Conservation (phyloP, 768 basidiomycete species). For the Boletus sensibilis region DNA sequence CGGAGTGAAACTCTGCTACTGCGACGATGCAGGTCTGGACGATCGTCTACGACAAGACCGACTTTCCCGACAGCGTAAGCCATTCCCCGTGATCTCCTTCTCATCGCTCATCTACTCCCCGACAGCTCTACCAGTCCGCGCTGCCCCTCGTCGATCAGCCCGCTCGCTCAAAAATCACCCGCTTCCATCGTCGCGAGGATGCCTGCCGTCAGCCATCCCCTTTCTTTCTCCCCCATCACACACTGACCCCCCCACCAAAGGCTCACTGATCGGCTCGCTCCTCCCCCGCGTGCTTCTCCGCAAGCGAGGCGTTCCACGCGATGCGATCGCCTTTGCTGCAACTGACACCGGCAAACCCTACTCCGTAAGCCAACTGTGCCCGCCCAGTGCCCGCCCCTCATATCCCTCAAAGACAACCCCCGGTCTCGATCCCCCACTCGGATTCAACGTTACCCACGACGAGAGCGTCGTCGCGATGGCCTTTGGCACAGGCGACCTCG, state of each 20-base stretch:
- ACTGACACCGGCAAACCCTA: slow-evolving; percentile 77
- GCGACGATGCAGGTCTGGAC: slow-evolving; percentile 44
- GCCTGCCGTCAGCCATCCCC: slow-evolving; percentile 54
- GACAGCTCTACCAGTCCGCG: slow-evolving; percentile 63
- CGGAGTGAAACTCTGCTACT: slow-evolving; percentile 15
- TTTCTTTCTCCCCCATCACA: not conserved
- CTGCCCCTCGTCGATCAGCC: slow-evolving; percentile 57
- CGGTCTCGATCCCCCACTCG: slow-evolving; percentile 53
- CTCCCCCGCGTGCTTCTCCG: slow-evolving; percentile 64
- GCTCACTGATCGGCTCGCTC: slow-evolving; percentile 74
- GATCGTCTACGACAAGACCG: slow-evolving; percentile 36
- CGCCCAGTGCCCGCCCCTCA: slow-evolving; percentile 2
- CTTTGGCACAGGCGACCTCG: slow-evolving; percentile 44
- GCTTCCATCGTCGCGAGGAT: slow-evolving; percentile 71
- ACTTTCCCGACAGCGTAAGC: slow-evolving; percentile 39
- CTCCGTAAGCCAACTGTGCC: slow-evolving; percentile 46
- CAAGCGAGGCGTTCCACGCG: slow-evolving; percentile 50
- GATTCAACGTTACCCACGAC: slow-evolving; percentile 83
- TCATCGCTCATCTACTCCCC: not conserved
- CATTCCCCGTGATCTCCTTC: not conserved
- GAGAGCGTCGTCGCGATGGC: slow-evolving; percentile 70
- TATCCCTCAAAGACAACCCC: slow-evolving; percentile 41
- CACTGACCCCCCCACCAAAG: slow-evolving; percentile 39
- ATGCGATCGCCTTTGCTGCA: slow-evolving; percentile 48
- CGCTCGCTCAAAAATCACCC: slow-evolving; percentile 55